Base-by-base conservation (phyloP, 2,329 filamentous ascomycete genomes). In the Arthrobotrys sphaeroides region DNA sequence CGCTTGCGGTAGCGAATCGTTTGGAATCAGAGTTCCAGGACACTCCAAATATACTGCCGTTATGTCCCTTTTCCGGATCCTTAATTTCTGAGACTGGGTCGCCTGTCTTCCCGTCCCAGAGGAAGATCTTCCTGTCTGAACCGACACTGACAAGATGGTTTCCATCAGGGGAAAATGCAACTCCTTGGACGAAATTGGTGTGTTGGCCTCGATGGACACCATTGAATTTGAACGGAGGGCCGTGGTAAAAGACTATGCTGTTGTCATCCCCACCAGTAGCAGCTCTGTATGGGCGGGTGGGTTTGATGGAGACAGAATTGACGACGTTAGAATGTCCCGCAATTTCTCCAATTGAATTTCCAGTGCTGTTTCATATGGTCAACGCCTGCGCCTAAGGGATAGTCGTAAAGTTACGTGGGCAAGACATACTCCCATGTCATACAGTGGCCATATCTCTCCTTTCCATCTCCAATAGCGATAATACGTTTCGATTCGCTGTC, bases 21-120 rank as follows among this genome's bases (percentile, higher is more conserved):
- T 90, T 93, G 24, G 93, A 93, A 82, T 98, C 93, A 75, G 89
- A 88, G 0, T 92, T 88, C 95, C 95, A 99, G 16, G 92, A 93
- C 3, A 98, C 89, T 20, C 90, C 90, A 81, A 97, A 96, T 72
- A 99, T 95, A 81, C 93, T 96, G 53, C 95, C 95, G 4, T 90
- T 94, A 82, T 99, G 95, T 78, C 89, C 90, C n/a, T 89, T 90
- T 78, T 94, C 90, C 7, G 91, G 91, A 73, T 84, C 83, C 5
- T 83, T 82, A 79, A 99, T 90, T 79, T 92, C 87, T 73, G 85
- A 87, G 47, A 89, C 91, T 0, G 90, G 87, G 81, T 97, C 93
- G 28, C 95, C 95, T 13, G 93, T 97, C 86, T 96, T 97, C 77
- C 94, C 95, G 82, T 99, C 93, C 82, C 97, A 99, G 7, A 99